A percentile compares a stretch with the other conserved stretches of the same genome.
phyloP scores from a whole-genome alignment of 305 asterid genomes.

The Fraxinus velutina region DNA sequence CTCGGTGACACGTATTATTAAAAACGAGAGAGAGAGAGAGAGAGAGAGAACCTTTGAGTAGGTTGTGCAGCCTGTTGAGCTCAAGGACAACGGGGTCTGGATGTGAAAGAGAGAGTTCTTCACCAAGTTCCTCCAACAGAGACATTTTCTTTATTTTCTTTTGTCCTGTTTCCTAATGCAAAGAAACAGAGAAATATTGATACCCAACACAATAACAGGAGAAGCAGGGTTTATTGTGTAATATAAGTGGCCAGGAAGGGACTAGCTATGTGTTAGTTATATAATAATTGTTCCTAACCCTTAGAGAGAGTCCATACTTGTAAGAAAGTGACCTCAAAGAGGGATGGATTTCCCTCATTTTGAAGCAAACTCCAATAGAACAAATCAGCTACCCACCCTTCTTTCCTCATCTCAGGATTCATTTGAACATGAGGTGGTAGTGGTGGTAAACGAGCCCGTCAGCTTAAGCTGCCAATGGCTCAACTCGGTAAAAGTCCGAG shows the following conservation, averaged over 20 bases:
- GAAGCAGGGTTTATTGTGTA: slow-evolving; percentile 32
- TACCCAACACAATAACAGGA: slow-evolving; percentile 1
- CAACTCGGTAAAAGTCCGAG: too few species aligned
- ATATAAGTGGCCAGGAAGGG: slow-evolving; percentile 17
- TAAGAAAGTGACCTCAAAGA: slow-evolving; percentile 63
- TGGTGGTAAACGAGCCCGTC: too few species aligned
- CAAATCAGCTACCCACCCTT: slow-evolving; percentile 13
- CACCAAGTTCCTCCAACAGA: slow-evolving; percentile 34
- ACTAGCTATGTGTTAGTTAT: slow-evolving; percentile 37
- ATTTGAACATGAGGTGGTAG: background rate
- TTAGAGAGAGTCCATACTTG: slow-evolving; percentile 35
- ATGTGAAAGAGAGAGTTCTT: slow-evolving; percentile 41
- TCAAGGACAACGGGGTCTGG: slow-evolving; percentile 79
- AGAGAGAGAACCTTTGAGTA: slow-evolving; percentile 60
- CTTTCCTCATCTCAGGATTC: slow-evolving; percentile 21
- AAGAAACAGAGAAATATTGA: slow-evolving; percentile 11
- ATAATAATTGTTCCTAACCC: slow-evolving; percentile 24
- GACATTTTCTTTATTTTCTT: slow-evolving; percentile 32
- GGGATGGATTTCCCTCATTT: slow-evolving; percentile 39
- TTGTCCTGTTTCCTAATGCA: slow-evolving; percentile 10
- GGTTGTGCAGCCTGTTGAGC: slow-evolving; percentile 67
- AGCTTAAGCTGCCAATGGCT: too few species aligned
- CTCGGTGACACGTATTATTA: background rate
- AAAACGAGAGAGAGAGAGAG: background rate
- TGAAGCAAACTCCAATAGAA: slow-evolving; percentile 58